These are phyloP conservation scores for Moesziomyces aphidis DNA, from an alignment of 1,284 basidiomycete genomes.

Conservation along the genomic window DNA sequence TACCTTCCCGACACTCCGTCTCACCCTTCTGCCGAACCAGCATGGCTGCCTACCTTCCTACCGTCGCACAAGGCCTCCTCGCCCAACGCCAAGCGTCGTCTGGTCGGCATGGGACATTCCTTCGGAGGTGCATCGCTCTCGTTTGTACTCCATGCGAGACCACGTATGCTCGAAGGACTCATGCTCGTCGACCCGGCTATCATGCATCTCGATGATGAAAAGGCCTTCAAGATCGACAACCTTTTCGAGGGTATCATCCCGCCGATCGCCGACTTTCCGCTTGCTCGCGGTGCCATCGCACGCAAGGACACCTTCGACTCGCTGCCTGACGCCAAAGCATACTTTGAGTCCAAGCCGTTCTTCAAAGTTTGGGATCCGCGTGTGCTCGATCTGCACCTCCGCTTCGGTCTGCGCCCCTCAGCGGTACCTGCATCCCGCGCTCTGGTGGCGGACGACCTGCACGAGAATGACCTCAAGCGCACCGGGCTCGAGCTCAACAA, in stretches of 20 bases:
- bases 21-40: conserved; percentile 5
- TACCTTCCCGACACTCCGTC: conserved; percentile 71
- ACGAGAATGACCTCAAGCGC: conserved; percentile 31
- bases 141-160: conserved; percentile 75
- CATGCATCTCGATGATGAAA: conserved; percentile 62
- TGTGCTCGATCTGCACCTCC: conserved; percentile 77
- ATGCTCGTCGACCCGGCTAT: conserved; percentile 85
- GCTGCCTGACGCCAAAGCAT: conserved; percentile 32
- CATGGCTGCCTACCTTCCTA: conserved; percentile 49
- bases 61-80: conserved; percentile 24
- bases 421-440: conserved; percentile 13
- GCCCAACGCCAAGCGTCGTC: conserved; percentile 41
- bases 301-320: conserved; percentile 77
- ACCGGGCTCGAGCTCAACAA: conserved; percentile 50
- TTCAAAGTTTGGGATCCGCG: conserved; percentile 80
- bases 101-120: conserved; percentile 83
- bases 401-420: conserved; percentile 72
- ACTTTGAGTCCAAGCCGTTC: conserved; percentile 75
- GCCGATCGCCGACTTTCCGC: conserved; percentile 50
- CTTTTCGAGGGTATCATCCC: conserved; percentile 16
- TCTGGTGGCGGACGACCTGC: conserved; percentile 25
- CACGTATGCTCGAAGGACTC: conserved; percentile 78
- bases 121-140: conserved; percentile 69
- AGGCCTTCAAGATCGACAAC: conserved; percentile 12
- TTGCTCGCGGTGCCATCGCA: conserved; percentile 72